A percentile compares a stretch with the other conserved stretches of the same genome.
These are phyloP conservation scores for Juncus inflexus DNA, from an alignment of 176 grass and related monocot genomes.

Conservation along the genomic window DNA sequence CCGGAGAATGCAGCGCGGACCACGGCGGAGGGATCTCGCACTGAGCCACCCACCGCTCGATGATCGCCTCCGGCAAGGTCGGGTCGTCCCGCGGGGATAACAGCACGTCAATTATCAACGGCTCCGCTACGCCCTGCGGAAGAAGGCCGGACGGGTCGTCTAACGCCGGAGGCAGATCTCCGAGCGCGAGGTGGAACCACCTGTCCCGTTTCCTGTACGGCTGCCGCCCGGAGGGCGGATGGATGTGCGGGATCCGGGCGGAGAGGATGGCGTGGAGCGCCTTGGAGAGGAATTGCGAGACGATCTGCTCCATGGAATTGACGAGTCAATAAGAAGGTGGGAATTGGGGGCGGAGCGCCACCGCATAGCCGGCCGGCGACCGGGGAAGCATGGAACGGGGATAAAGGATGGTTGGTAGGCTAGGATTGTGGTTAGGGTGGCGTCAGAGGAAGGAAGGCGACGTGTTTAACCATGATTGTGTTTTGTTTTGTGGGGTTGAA, in stretches of 20 bases:
- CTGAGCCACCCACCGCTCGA: conserved; percentile 67
- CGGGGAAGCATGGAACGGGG: conserved; percentile 17
- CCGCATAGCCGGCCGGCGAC: conserved; percentile 13
- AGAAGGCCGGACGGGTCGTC: conserved; percentile 40
- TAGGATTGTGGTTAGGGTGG: conserved; percentile 19
- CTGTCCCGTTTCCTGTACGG: conserved; percentile 45
- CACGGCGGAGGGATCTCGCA: conserved; percentile 46
- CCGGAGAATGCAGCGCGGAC: conserved; percentile 32
- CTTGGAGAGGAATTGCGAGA: conserved; percentile 75
- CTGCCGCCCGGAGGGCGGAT: conserved; percentile 11
- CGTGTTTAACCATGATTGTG: conserved; percentile 24
- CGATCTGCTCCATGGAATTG: conserved; percentile 69
- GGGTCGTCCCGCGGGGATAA: conserved; percentile 32
- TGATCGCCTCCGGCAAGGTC: conserved; percentile 35
- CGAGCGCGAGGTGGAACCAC: conserved; percentile 70
- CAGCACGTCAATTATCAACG: conserved; percentile 57
- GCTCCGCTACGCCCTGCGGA: conserved; percentile 26
- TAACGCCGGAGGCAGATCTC: conserved; percentile 45
- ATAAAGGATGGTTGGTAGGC: conserved; percentile 37
- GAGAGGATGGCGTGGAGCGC: conserved; percentile 70
- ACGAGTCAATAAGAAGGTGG: conserved; percentile 49
- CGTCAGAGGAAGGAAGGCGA: conserved; percentile 28
- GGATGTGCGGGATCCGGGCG: conserved; percentile 52
- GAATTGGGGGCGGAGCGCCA: neutral
- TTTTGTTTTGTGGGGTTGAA: conserved; percentile 14